A percentile compares a stretch with the other conserved stretches of the same genome.
Conservation (phyloP, 225 moss, liverwort and hornwort species). For the Neckera pumila region DNA sequence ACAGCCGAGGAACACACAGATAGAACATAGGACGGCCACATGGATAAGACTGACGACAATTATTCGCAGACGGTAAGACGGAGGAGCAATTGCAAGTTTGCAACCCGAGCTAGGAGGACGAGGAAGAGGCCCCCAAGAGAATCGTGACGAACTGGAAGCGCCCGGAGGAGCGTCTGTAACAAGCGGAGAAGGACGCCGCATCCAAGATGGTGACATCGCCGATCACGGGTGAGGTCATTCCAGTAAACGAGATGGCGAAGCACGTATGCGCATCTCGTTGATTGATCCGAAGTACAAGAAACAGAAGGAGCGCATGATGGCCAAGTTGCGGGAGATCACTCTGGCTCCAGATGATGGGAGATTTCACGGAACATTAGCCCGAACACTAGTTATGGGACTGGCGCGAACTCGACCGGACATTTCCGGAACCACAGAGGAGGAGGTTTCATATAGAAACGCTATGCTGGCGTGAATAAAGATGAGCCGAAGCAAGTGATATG, state of each 20-base stretch:
- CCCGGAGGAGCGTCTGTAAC: conserved; percentile 63
- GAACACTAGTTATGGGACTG: conserved; percentile 50
- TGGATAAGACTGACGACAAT: conserved; percentile 36
- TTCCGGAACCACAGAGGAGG: conserved; percentile 90
- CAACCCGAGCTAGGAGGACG: conserved; percentile 27
- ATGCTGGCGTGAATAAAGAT: conserved; percentile 91
- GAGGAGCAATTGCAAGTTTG: background rate
- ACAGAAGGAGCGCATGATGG: conserved; percentile 92
- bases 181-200: conserved; percentile 58
- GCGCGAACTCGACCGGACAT: conserved; percentile 83
- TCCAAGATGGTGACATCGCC: conserved; percentile 72
- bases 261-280: conserved; percentile 88
- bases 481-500: conserved; percentile 91
- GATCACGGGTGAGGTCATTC: conserved; percentile 75
- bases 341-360: conserved; percentile 78
- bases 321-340: conserved; percentile 81
- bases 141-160: conserved; percentile 90
- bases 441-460: conserved; percentile 60
- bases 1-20: background rate
- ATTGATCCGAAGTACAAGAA: conserved; percentile 90
- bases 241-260: conserved; percentile 89
- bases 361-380: conserved; percentile 82
- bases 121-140: conserved; percentile 70
- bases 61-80: conserved; percentile 10
- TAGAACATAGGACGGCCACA: background rate